phyloP scores from a whole-genome alignment of 2,329 filamentous ascomycete species.

The Westerdykella aurantiaca region DNA sequence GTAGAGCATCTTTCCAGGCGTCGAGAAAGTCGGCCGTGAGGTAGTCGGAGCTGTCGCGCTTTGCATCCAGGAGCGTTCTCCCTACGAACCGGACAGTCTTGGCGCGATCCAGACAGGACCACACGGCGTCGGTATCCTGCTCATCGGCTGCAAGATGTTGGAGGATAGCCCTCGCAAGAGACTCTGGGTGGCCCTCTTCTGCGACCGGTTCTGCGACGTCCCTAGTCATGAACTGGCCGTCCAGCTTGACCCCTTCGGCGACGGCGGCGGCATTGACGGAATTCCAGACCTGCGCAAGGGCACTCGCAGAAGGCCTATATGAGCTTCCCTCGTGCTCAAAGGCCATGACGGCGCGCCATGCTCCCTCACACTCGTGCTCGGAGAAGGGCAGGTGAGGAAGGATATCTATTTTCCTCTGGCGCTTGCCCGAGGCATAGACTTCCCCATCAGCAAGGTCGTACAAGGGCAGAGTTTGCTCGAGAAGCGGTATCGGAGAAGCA shows the following conservation, averaged over 20 bases:
- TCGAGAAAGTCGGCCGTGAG: slow-evolving; percentile 33
- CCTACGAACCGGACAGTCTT: slow-evolving; percentile 32
- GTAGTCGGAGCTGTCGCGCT: slow-evolving; percentile 16
- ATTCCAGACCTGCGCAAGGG: slow-evolving; percentile 47
- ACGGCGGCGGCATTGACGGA: slow-evolving; percentile 38
- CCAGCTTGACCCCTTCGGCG: slow-evolving; percentile 39
- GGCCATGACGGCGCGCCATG: slow-evolving; percentile 48
- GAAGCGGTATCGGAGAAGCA: slow-evolving; percentile 30
- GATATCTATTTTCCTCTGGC: slow-evolving; percentile 34
- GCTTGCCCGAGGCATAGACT: slow-evolving; percentile 24
- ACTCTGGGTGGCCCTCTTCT: slow-evolving; percentile 36
- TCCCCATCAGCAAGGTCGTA: slow-evolving; percentile 32
- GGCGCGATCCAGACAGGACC: slow-evolving; percentile 30
- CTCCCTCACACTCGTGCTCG: slow-evolving; percentile 45
- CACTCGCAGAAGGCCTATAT: slow-evolving; percentile 46
- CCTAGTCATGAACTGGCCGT: slow-evolving; percentile 31
- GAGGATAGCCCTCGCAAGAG: slow-evolving; percentile 36
- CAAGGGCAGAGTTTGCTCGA: slow-evolving; percentile 36
- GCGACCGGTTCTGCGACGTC: slow-evolving; percentile 29
- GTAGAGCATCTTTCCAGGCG: slow-evolving; percentile 34
- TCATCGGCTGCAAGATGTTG: slow-evolving; percentile 26
- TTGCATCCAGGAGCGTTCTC: slow-evolving; percentile 26
- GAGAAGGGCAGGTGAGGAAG: slow-evolving; percentile 51
- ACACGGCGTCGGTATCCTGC: slow-evolving; percentile 21
- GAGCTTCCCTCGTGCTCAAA: slow-evolving; percentile 44